Evolutionary conservation across 208 protist genomes (phyloP), one percentile per base, ranked within the genome.

Genomic region (Acanthamoeba divionensis): DNA sequence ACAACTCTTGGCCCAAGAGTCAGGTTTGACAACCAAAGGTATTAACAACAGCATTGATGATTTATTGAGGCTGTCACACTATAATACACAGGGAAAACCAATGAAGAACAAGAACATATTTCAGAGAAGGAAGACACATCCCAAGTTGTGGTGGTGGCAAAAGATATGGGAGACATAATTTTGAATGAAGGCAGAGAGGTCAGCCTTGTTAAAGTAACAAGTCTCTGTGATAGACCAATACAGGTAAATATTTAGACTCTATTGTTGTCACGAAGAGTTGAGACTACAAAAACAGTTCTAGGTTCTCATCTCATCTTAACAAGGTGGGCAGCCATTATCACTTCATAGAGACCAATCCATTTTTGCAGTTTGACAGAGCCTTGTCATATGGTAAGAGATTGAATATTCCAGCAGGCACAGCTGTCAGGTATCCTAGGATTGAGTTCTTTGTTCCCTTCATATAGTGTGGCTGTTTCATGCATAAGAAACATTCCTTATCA

Each of bases 291-390:
- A 21, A 21, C 15, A 13, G 63, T 36, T 29, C 10, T 21, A 29
- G 10, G 24, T 77, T 36, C n/a, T 38, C 29, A 15, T 10, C 62
- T n/a, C 52, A 18, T 18, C 18, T 57, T 57, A n/a, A n/a, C n/a
- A 67, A 94, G 91, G 92, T 94, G 9, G 92, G 92, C 54, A 91
- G 75, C 45, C 92, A 94, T 54, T 94, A 93, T 48, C 92, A 94
- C 91, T 93, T 94, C 50, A 60, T 71, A 44, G 92, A 94, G 91
- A 54, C 55, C 33, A 94, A 94, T 31, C 33, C 66, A 9, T 36
- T 63, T 89, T 44, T 90, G 9, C 44, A 55, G 85, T 90, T 90
- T 31, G 85, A 90, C 26, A 9, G 85, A 33, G 31, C 33, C 26
- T 26, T 83, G 13, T 60, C 85, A 12, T 90, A 85, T 44, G 92